phyloP scores from a whole-genome alignment of 1,284 basidiomycete genomes.

The Fomitopsis palustris region DNA sequence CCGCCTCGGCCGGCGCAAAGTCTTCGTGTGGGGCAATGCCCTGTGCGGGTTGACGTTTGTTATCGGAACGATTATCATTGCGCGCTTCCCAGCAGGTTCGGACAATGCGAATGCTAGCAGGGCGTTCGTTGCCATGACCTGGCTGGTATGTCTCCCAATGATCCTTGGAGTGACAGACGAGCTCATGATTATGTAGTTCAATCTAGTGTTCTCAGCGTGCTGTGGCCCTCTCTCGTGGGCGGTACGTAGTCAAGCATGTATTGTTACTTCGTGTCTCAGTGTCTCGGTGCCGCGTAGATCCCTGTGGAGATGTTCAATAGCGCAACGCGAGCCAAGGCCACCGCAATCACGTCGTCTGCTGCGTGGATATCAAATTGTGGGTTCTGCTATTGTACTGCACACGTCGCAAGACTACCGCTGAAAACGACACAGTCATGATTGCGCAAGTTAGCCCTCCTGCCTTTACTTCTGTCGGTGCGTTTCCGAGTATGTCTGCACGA shows the following conservation, averaged over 20 bases:
- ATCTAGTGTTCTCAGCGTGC: constrained; percentile 51
- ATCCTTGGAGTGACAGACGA: neutral
- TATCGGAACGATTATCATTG: constrained; percentile 50
- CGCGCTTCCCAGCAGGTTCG: constrained; percentile 43
- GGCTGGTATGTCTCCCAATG: constrained; percentile 26
- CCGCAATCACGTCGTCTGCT: constrained; percentile 51
- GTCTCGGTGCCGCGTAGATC: constrained; percentile 33
- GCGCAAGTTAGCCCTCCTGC: constrained; percentile 48
- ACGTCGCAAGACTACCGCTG: constrained; percentile 22
- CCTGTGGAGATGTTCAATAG: constrained; percentile 50
- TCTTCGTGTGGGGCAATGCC: constrained; percentile 53
- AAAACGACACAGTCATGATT: constrained; percentile 27
- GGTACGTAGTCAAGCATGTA: constrained; percentile 8
- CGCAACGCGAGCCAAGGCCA: constrained; percentile 57
- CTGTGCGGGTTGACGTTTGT: constrained; percentile 50
- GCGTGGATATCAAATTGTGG: constrained; percentile 49
- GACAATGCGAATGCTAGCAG: constrained; percentile 31
- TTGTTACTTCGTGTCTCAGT: neutral
- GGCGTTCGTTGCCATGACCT: constrained; percentile 25
- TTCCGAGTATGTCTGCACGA: neutral
- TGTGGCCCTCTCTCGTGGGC: constrained; percentile 53
- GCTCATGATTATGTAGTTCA: constrained; percentile 46
- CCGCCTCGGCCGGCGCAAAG: constrained; percentile 46
- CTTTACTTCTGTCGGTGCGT: constrained; percentile 40
- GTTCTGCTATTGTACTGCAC: neutral